Conservation (phyloP, 371 early-diverging fungal genomes). For the Saksenaea oblongispora region DNA sequence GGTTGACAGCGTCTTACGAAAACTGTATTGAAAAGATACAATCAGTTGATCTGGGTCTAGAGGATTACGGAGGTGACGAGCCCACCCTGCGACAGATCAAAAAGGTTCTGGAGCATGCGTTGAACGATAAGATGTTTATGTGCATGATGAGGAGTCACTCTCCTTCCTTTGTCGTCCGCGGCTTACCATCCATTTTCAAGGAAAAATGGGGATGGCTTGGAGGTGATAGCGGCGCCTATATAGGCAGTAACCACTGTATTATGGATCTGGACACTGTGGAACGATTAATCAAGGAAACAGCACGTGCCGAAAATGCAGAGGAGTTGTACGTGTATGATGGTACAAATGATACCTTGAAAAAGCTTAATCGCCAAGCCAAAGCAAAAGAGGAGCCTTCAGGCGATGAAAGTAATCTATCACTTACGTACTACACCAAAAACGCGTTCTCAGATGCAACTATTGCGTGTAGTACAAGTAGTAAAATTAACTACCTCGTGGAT, state of each 20-base stretch:
- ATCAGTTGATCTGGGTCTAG: constrained; percentile 19
- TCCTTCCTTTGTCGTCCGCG: constrained; percentile 32
- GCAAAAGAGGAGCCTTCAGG: constrained; percentile 1
- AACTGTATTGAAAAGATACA: constrained; percentile 25
- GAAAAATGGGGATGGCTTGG: constrained; percentile 29
- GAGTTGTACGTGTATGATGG: constrained; percentile 25
- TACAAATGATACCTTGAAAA: constrained; percentile 4
- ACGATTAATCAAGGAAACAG: constrained; percentile 13
- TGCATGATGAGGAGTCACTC: constrained; percentile 34
- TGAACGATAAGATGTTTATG: constrained; percentile 31
- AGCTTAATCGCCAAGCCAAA: background rate
- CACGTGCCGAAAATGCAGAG: constrained; percentile 6
- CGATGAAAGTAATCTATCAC: background rate
- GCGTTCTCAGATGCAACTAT: constrained; percentile 19
- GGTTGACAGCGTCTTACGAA: constrained; percentile 16
- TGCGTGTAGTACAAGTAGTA: constrained; percentile 43
- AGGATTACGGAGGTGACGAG: constrained; percentile 41
- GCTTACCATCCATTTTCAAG: constrained; percentile 33
- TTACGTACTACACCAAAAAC: constrained; percentile 23
- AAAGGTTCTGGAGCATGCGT: constrained; percentile 28
- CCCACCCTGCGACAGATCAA: constrained; percentile 34
- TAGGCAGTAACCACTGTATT: constrained; percentile 16
- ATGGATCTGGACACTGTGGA: constrained; percentile 12
- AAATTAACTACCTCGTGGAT: constrained; percentile 58
- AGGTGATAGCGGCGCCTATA: constrained; percentile 24